phyloP scores from a whole-genome alignment of 257 asterid species.

The Salvia rosmarinus region DNA sequence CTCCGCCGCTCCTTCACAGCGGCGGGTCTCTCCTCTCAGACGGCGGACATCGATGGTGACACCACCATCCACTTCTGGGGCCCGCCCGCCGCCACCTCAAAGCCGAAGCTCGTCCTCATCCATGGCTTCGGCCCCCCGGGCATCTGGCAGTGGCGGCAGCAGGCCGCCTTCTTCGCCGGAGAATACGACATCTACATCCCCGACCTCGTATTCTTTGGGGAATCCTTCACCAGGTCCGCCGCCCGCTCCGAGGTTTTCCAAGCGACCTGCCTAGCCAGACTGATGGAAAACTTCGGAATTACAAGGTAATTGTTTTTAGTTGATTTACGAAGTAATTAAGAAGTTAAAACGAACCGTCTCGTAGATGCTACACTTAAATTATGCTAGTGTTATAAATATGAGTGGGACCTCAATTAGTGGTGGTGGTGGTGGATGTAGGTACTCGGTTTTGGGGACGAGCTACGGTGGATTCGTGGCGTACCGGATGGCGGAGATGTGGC shows the following conservation, averaged over 20 bases:
- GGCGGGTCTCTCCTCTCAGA: slow-evolving; percentile 63
- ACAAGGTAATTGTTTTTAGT: slow-evolving; percentile 36
- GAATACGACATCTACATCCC: slow-evolving; percentile 65
- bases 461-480: slow-evolving; percentile 91
- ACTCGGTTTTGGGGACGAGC: slow-evolving; percentile 73
- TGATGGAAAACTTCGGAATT: slow-evolving; percentile 56
- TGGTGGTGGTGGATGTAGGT: slow-evolving; percentile 28
- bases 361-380: background rate
- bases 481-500: slow-evolving; percentile 64
- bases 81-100: slow-evolving; percentile 46
- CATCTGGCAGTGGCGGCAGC: slow-evolving; percentile 78
- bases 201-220: slow-evolving; percentile 73
- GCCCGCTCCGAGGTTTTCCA: slow-evolving; percentile 76
- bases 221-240: slow-evolving; percentile 50
- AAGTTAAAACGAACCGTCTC: background rate
- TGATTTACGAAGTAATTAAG: background rate
- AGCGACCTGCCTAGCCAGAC: slow-evolving; percentile 56
- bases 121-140: slow-evolving; percentile 82
- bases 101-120: slow-evolving; percentile 61
- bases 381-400: background rate
- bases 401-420: too few species aligned
- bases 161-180: slow-evolving; percentile 52
- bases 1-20: slow-evolving; percentile 52
- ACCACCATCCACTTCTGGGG: slow-evolving; percentile 80
- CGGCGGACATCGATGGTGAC: slow-evolving; percentile 52